Percentiles rank a stretch among this genome's conserved stretches.
These are phyloP conservation scores for Irineochytrium annulatum DNA, from an alignment of 192 early-diverging fungal species.

Conservation along the genomic window DNA sequence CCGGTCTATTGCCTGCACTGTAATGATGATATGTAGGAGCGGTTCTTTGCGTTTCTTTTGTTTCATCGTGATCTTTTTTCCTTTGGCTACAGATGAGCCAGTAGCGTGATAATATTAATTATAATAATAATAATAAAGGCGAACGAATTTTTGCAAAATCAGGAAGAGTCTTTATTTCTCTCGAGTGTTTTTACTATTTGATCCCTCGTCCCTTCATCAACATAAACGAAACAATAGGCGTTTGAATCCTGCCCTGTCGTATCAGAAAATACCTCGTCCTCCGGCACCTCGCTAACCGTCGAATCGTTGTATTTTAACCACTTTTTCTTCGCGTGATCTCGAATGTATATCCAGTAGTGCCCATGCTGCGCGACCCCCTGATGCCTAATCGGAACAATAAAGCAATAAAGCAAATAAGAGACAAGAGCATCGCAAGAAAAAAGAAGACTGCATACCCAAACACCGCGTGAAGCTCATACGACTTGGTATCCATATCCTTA, in stretches of 20 bases:
- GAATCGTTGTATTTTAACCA: conserved; percentile 44
- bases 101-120: too few relatives aligned
- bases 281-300: conserved; percentile 28
- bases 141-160: too few relatives aligned
- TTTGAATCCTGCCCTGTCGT: conserved; percentile 27
- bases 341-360: conserved; percentile 40
- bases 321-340: conserved; percentile 11
- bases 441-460: conserved; percentile 29
- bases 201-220: too few relatives aligned
- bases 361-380: conserved; percentile 38
- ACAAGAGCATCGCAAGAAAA: neutral
- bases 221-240: conserved; percentile 34
- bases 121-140: too few relatives aligned
- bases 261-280: conserved; percentile 31
- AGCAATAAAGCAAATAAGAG: neutral
- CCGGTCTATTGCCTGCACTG: too few relatives aligned
- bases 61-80: too few relatives aligned
- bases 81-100: too few relatives aligned
- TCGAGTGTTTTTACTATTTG: too few relatives aligned
- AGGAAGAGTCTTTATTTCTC: too few relatives aligned
- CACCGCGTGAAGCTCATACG: conserved; percentile 31
- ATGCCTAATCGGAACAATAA: neutral
- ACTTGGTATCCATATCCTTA: conserved; percentile 5
- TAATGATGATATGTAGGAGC: too few relatives aligned
- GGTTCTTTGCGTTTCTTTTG: too few relatives aligned